A percentile compares a stretch with the other conserved stretches of the same genome.
phyloP scores from a whole-genome alignment of 73 alveolate genomes.

The Blepharisma stoltei region DNA sequence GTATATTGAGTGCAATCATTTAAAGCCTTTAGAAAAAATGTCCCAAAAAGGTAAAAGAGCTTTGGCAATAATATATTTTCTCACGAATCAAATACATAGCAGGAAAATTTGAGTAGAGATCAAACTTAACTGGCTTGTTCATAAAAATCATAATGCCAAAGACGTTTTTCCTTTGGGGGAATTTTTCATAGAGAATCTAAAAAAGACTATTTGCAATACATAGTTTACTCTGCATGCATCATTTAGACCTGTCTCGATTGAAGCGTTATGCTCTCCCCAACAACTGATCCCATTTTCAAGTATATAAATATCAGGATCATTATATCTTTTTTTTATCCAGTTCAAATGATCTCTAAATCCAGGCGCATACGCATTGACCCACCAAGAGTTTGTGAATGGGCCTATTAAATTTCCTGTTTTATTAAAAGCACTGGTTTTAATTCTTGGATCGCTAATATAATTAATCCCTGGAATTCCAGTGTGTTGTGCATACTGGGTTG shows the following conservation, averaged over 20 bases:
- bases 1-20: no score
- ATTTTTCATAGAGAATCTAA: no score
- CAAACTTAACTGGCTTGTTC: no score
- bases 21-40: no score
- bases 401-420: slow-evolving; percentile 33
- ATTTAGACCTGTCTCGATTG: neutral
- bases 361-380: slow-evolving; percentile 39
- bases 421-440: neutral
- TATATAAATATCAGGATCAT: slow-evolving; percentile 27
- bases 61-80: no score
- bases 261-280: slow-evolving; percentile 22
- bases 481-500: neutral
- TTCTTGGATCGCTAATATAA: slow-evolving; percentile 25
- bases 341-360: slow-evolving; percentile 35
- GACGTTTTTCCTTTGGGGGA: no score
- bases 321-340: slow-evolving; percentile 39
- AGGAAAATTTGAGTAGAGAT: no score
- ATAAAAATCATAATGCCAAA: no score
- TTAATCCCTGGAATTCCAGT: slow-evolving; percentile 8
- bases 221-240: neutral
- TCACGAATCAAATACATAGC: no score
- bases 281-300: slow-evolving; percentile 48
- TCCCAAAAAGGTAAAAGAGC: no score
- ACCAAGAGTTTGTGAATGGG: slow-evolving; percentile 33
- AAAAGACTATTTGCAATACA: no score